Base-by-base conservation (phyloP, 148 eudicot genomes). In the Nyssa sinensis region DNA sequence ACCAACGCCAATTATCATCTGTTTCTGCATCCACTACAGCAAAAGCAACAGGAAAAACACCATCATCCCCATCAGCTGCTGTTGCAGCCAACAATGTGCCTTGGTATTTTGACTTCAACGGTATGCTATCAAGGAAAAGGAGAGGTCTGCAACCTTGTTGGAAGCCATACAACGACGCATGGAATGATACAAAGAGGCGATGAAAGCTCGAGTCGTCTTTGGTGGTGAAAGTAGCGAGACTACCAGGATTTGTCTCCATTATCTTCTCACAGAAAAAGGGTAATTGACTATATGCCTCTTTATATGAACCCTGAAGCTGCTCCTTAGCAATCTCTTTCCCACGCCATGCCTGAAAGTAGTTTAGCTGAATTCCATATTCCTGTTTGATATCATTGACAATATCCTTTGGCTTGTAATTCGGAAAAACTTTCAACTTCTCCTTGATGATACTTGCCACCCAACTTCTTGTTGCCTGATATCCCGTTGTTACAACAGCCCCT, bases 291-390 rank as follows among this genome's bases (percentile, higher is more conserved):
- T 94, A 94, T 31, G 98, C 98, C 81, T 92, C 97, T 72, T 86
- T 94, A 75, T 90, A 94, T n/a, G 98, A 94, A 70, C 98, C 98
- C 81, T 92, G 98, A 71, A 94, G 91, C 75, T 94, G 98, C 79
- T 94, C 98, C 78, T 88, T 92, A 58, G 97, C 98, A 75, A 94
- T 89, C 84, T 94, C 98, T 82, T 94, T 92, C 51, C 98, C 98
- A 10, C 97, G 88, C 98, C 98, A 94, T 35, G 98, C 98, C 79
- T 94, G 97, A 71, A 88, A 90, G 77, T 94, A 94, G 81, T 94
- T 92, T 34, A 94, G 65, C 58, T 94, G 92, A 79, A 94, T 82
- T 49, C 98, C 98, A 77, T 90, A 94, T 76, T 92, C 97, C 76
- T 90, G 77, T 69, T 94, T 92, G 62, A 94, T 86, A 81, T 94